Evolutionary conservation across 805 yeast genomes (phyloP), one percentile per base, ranked within the genome.

Genomic region (Saturnispora sekii): DNA sequence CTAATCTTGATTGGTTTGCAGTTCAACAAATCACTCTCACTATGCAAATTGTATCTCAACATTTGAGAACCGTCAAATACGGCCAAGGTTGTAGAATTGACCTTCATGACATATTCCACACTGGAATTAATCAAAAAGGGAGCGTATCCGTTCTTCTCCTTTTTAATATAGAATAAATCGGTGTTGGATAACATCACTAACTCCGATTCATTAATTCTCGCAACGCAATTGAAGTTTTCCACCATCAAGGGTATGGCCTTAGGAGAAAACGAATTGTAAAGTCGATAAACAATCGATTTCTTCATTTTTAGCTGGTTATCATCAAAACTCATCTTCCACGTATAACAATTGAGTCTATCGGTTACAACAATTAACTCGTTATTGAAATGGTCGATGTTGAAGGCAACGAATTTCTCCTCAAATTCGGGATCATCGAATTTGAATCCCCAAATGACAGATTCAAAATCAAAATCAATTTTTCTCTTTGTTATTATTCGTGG

Each of bases 21-120:
- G 12, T 54, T 56, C 17, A 51, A 35, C 18, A 63, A 31, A 40
- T 59, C 46, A 6, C 40, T 34, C 35, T 55, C 54, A 26, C 52
- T 56, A 18, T 49, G 47, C 8, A 63, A 41, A 47, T 61, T 64
- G 48, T 53, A 64, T 30, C 61, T 61, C 10, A 63, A 38, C 34
- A 62, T 42, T 40, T 59, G 58, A 10, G 60, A 52, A 2, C 69
- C 69, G 48, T 63, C 62, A 57, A 64, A 64, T 26, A 61, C 49
- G 14, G 55, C 48, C 8, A 64, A 46, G 30, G 60, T 43, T n/a
- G 50, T 48, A n/a, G 52, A 44, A 3, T 53, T 50, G 16, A 61
- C 40, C 40, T 62, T 61, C 21, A 60, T 53, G 30, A 60, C 51
- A 38, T 58, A 63, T 43, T 65, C 68, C n/a, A 59, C 59, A 4